Evolutionary conservation across 1,139 yeast genomes (phyloP).

Genomic region (Hemisphaericaspora subhashii): DNA sequence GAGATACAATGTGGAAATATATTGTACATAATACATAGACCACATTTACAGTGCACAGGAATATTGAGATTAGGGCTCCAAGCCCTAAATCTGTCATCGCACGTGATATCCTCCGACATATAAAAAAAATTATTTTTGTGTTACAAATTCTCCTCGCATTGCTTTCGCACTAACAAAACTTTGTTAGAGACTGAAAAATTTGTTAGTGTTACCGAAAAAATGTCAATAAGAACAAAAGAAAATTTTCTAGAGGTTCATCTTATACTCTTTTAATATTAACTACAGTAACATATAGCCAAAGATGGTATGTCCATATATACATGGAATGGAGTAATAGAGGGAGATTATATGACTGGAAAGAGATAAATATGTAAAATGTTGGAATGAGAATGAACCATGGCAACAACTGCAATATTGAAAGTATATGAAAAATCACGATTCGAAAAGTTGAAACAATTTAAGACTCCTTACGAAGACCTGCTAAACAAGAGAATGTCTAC

Average conservation of each 20-base stretch:
- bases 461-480: too few relatives aligned
- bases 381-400: too few relatives aligned
- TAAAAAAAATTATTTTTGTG: constrained; percentile 1
- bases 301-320: constrained; percentile 9
- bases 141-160: not conserved
- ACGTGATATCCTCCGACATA: constrained; percentile 6
- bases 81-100: not conserved
- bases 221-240: constrained; percentile 6
- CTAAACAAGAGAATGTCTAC: too few relatives aligned
- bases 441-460: too few relatives aligned
- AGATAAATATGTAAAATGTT: too few relatives aligned
- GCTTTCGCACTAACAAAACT: constrained; percentile 5
- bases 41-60: too few relatives aligned
- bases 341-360: not conserved
- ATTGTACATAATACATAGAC: too few relatives aligned
- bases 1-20: not conserved
- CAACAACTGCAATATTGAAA: too few relatives aligned
- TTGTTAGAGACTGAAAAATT: too few relatives aligned
- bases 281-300: constrained; percentile 8
- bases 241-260: constrained; percentile 5
- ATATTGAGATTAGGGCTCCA: too few relatives aligned
- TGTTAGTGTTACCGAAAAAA: constrained; percentile 3
- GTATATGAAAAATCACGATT: too few relatives aligned
- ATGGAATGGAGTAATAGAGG: not conserved
- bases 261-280: constrained; percentile 1